Conservation (phyloP, 108 stramenopile genomes). For the Discostella pseudostelligera region DNA sequence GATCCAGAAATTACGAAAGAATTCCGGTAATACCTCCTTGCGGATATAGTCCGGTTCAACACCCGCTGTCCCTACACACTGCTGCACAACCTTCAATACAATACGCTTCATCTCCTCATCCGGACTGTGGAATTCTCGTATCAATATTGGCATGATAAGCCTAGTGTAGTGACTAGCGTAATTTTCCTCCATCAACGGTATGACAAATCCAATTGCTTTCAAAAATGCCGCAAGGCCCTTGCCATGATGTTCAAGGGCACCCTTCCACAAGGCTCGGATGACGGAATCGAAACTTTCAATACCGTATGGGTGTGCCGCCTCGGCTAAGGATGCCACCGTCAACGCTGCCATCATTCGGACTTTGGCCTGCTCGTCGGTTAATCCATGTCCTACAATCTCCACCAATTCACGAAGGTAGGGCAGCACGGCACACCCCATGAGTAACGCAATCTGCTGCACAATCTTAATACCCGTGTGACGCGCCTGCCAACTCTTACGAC, state of each 20-base stretch:
- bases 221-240: constrained; percentile 98
- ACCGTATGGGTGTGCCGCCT: constrained; percentile 98
- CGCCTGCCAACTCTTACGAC: constrained; percentile 97
- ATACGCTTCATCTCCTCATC: constrained; percentile 98
- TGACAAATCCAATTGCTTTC: constrained; percentile 97
- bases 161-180: constrained; percentile 99
- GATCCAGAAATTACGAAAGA: constrained; percentile 98
- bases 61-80: constrained; percentile 98
- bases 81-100: constrained; percentile 98
- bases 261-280: constrained; percentile 98
- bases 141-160: constrained; percentile 97
- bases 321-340: constrained; percentile 95
- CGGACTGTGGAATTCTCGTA: constrained; percentile 94
- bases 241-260: constrained; percentile 94
- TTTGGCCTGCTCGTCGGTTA: constrained; percentile 96
- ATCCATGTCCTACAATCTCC: constrained; percentile 94
- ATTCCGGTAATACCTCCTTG: constrained; percentile 96
- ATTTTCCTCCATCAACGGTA: constrained; percentile 98
- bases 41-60: constrained; percentile 97
- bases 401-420: constrained; percentile 96
- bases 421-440: constrained; percentile 98
- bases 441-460: constrained; percentile 97
- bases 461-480: constrained; percentile 99
- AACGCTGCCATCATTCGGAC: constrained; percentile 96
- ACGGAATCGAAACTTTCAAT: constrained; percentile 99